Base-by-base conservation (phyloP, 2,329 filamentous ascomycete genomes). In the Sporothrix protearum region DNA sequence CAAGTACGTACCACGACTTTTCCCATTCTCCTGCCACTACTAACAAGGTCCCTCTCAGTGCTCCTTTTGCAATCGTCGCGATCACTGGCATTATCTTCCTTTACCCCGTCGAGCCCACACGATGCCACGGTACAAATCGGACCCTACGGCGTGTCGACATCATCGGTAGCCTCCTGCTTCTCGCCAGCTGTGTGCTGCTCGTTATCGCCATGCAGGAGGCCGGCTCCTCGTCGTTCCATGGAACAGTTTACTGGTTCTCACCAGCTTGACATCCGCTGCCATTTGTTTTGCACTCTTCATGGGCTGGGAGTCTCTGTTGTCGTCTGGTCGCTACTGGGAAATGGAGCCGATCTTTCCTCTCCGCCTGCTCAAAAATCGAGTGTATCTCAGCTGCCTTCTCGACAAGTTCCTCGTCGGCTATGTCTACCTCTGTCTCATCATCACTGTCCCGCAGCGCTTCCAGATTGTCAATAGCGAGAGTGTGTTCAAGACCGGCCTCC, bases 391-490 rank as follows among this genome's bases (percentile, higher is more conserved):
- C 3, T 84, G 83, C 28, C 78, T 87, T 3, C 72, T 86, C 19
- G 83, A 85, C 33, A 88, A 87, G 2, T 79, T 89, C 19, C 80
- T 89, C 22, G 85, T 85, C 0, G 87, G 87, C 1, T 88, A 86
- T 68, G 81, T 85, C 0, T 89, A 88, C 73, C 84, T 90, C 28
- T 81, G 85, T 4, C 81, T 88, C n/a, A 83, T 87, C 14, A 84
- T 89, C 71, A 83, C 85, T 42, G 82, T 90, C 4, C 88, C 88
- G 0, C 86, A 90, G 74, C 81, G 87, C 7, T 87, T 89, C 67
- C 87, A 90, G 73, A 85, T 89, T 49, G 84, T 89, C 69, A 85
- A 88, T 73, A 80, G 80, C 6, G 82, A 88, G 66, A 82, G 79
- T 42, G 82, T 85, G 0, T 80, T 89, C 30, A 82, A 83, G 76